Conservation (phyloP, 768 basidiomycete species). For the Royoungia palumana region DNA sequence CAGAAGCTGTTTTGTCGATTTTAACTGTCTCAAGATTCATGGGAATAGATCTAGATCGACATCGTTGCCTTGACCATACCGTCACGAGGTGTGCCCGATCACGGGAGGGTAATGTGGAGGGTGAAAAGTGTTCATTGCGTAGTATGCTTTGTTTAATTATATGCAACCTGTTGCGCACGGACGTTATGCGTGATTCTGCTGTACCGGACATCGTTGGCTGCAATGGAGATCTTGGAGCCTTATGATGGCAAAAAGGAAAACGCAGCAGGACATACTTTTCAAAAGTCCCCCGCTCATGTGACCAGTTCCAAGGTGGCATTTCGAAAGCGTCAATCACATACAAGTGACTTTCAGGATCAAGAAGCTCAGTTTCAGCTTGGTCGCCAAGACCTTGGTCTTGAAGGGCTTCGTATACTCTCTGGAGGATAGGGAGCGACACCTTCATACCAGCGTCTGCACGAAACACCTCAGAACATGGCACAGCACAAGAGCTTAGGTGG, state of each 20-base stretch:
- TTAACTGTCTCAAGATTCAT: slow-evolving; percentile 52
- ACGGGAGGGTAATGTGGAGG: slow-evolving; percentile 86
- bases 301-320: slow-evolving; percentile 95
- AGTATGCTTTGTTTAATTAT: slow-evolving; percentile 92
- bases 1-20: slow-evolving; percentile 92
- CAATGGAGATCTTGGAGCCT: slow-evolving; percentile 38
- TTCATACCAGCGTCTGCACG: slow-evolving; percentile 75
- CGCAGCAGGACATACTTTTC: slow-evolving; percentile 58
- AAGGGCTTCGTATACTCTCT: slow-evolving; percentile 70
- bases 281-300: slow-evolving; percentile 79
- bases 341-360: slow-evolving; percentile 81
- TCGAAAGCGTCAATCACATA: slow-evolving; percentile 88
- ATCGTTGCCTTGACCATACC: slow-evolving; percentile 41
- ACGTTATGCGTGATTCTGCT: slow-evolving; percentile 74
- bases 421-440: slow-evolving; percentile 63
- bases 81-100: slow-evolving; percentile 88
- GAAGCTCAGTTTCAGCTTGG: slow-evolving; percentile 52
- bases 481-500: slow-evolving; percentile 10
- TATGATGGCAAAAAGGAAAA: slow-evolving; percentile 4
- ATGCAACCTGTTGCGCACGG: slow-evolving; percentile 80
- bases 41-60: slow-evolving; percentile 14
- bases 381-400: slow-evolving; percentile 57
- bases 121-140: slow-evolving; percentile 96
- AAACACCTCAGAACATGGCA: background rate
- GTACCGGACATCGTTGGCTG: slow-evolving; percentile 75